A percentile compares a stretch with the other conserved stretches of the same genome.
phyloP scores from a whole-genome alignment of 2,329 filamentous ascomycete species.

The Sordariomycetes sp. region DNA sequence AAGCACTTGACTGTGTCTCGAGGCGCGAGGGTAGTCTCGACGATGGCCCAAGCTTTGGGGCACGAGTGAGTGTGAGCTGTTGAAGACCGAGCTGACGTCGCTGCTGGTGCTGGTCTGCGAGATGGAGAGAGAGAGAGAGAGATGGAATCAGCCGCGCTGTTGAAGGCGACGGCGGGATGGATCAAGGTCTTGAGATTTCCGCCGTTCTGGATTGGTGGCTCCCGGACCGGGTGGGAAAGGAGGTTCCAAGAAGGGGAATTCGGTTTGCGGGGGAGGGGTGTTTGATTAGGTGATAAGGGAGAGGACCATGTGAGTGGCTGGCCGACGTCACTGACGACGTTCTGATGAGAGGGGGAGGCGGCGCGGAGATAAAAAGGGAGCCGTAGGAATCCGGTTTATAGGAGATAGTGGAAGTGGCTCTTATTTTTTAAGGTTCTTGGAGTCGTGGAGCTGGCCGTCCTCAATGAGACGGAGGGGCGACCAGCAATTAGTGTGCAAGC shows the following conservation, averaged over 20 bases:
- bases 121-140: too few relatives aligned
- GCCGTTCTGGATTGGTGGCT: background rate
- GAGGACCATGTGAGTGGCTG: conserved; percentile 44
- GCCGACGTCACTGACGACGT: conserved; percentile 37
- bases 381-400: background rate
- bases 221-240: background rate
- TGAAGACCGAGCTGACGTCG: background rate
- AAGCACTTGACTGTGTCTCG: background rate
- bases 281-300: conserved; percentile 21
- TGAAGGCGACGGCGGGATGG: background rate
- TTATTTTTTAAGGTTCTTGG: background rate
- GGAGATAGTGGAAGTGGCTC: background rate
- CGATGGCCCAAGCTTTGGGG: background rate
- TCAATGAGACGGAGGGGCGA: background rate
- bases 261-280: background rate
- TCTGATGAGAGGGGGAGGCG: conserved; percentile 1
- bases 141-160: background rate
- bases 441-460: background rate
- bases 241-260: background rate
- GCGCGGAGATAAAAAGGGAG: background rate
- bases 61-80: background rate
- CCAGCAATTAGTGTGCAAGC: background rate
- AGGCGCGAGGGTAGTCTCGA: background rate
- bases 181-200: background rate
- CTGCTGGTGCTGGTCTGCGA: background rate